Evolutionary conservation across 768 basidiomycete species (phyloP), one percentile per base, ranked within the genome.

Genomic region (Royoungia palumana): DNA sequence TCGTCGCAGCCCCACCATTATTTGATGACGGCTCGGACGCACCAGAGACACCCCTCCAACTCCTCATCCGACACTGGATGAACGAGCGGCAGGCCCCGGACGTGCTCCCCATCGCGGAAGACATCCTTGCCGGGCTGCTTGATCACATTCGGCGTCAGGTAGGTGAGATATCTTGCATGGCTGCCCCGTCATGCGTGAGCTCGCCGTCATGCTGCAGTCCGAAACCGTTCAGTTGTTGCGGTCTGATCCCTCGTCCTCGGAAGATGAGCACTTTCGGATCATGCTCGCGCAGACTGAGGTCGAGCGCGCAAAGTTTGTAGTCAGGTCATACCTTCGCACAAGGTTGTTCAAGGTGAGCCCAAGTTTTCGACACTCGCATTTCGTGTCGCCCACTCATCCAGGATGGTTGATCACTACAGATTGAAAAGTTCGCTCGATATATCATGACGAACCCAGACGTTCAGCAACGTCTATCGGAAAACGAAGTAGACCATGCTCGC

Each of bases 271-370:
- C 60, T 88, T 94, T 51, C 76, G 91, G 56, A 89, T 95, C 28
- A 86, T 92, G 75, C 84, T 97, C 45, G 94, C 90, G 0, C 91
- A 94, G 69, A 94, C 91, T 0, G 94, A 97, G 68, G 81, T 95
- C 57, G 94, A 97, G 64, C 82, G 94, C 35, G 89, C 92, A 58
- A 94, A 93, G 68, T 97, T 93, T 62, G 80, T 95, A 47, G 82
- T 96, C 21, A 73, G 94, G 49, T 90, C 91, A 2, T 97, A 95
- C 65, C 78, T 95, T 5, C 79, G 94, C 20, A 90, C 88, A 24
- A 75, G 94, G 50, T 66, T 95, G 44, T 83, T 78, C 74, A 97
- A 97, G 80, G 94, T 88, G 43, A 34, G 55, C 32, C 32, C 6
- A 11, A 11, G n/a, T 6, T 11, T 59, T 30, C 28, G 28, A 12